These are phyloP conservation scores for Castanea mollissima DNA, from an alignment of 306 rosid genomes.

Conservation along the genomic window DNA sequence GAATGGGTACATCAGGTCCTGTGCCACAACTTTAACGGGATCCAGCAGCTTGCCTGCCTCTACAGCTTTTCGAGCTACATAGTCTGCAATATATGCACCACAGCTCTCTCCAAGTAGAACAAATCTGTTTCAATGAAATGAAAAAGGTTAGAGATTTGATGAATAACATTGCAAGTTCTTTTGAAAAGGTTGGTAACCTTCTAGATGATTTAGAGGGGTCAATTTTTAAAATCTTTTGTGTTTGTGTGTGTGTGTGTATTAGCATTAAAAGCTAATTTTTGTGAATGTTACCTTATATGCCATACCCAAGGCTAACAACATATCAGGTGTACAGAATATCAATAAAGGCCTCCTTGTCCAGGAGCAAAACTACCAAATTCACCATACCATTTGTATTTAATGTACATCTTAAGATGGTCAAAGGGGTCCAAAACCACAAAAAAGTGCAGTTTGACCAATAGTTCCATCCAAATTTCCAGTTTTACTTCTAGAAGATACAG, in stretches of 20 bases:
- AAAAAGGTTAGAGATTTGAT: constrained; percentile 18
- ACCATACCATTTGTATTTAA: background rate
- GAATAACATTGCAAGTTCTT: background rate
- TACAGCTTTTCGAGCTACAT: constrained; percentile 85
- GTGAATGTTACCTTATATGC: background rate
- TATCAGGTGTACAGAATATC: background rate
- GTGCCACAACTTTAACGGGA: constrained; percentile 97
- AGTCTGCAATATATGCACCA: constrained; percentile 94
- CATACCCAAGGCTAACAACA: constrained; percentile 1
- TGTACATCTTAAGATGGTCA: background rate
- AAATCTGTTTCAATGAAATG: constrained; percentile 55
- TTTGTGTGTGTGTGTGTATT: background rate
- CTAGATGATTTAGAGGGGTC: constrained; percentile 1
- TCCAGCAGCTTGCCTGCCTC: constrained; percentile 84
- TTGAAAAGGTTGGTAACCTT: constrained; percentile 1
- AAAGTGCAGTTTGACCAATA: background rate
- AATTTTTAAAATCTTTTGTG: background rate
- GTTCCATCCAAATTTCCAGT: background rate
- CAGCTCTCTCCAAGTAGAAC: constrained; percentile 97
- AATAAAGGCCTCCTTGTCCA: constrained; percentile 9
- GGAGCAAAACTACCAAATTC: constrained; percentile 7
- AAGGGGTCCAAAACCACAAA: background rate
- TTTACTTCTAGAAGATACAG: background rate
- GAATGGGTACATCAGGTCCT: constrained; percentile 84
- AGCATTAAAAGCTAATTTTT: constrained; percentile 4